These are phyloP conservation scores for Geum urbanum DNA, from an alignment of 306 rosid genomes.

Conservation along the genomic window DNA sequence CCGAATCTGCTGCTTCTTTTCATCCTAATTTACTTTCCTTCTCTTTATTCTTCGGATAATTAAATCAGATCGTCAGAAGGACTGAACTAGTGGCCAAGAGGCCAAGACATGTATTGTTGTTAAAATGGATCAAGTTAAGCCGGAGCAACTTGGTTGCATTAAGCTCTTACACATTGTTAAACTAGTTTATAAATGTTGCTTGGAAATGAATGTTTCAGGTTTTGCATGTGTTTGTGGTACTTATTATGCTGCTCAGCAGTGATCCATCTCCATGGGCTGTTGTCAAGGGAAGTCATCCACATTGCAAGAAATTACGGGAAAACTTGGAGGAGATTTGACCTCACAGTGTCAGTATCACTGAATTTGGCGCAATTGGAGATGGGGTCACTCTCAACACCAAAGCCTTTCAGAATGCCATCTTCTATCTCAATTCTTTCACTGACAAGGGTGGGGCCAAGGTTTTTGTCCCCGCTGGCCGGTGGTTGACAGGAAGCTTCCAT, in stretches of 20 bases:
- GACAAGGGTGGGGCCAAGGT: slow-evolving; percentile 86
- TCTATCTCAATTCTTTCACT: slow-evolving; percentile 67
- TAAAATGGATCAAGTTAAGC: not conserved
- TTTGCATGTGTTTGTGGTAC: slow-evolving; percentile 56
- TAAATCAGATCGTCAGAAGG: not conserved
- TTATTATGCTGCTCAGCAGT: slow-evolving; percentile 51
- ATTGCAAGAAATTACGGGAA: slow-evolving; percentile 39
- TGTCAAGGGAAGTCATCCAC: slow-evolving; percentile 50
- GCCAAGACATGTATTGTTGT: too few relatives aligned
- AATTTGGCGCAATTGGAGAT: slow-evolving; percentile 81
- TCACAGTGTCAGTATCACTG: slow-evolving; percentile 74
- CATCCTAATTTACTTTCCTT: too few relatives aligned
- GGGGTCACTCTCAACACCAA: slow-evolving; percentile 78
- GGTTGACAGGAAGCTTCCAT: slow-evolving; percentile 85
- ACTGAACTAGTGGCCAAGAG: not conserved
- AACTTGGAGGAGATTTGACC: slow-evolving; percentile 49
- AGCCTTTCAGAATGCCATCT: slow-evolving; percentile 80
- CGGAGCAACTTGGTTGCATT: not conserved
- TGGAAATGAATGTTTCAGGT: slow-evolving; percentile 37
- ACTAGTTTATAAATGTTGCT: not conserved
- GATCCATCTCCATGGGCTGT: slow-evolving; percentile 56
- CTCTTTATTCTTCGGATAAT: not conserved
- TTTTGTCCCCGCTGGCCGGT: slow-evolving; percentile 71
- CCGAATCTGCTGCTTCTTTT: not conserved
- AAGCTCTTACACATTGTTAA: not conserved